Percentiles rank a stretch among this genome's conserved stretches.
These are phyloP conservation scores for Spergularia marina DNA, from an alignment of 148 eudicot species.

Conservation along the genomic window DNA sequence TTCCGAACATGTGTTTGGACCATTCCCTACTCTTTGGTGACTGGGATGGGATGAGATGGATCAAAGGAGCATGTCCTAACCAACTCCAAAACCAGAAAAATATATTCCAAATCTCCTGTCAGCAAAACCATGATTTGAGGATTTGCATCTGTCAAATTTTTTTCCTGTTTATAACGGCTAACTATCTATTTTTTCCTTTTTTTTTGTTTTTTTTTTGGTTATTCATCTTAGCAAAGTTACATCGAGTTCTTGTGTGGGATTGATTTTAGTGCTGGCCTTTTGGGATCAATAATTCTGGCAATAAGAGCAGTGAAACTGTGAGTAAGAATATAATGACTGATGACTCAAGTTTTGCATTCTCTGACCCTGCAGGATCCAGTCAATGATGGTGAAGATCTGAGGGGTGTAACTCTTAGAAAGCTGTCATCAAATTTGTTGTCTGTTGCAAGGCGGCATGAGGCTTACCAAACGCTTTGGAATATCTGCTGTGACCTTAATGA, in stretches of 20 bases:
- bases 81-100: no score
- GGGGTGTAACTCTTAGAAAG: slow-evolving; percentile 42
- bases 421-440: slow-evolving; percentile 70
- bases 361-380: slow-evolving; percentile 50
- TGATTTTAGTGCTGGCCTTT: no score
- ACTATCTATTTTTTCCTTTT: no score
- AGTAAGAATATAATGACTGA: background rate
- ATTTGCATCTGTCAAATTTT: no score
- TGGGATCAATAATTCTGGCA: background rate
- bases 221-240: no score
- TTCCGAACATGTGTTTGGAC: background rate
- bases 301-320: background rate
- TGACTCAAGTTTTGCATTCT: background rate
- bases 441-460: slow-evolving; percentile 80
- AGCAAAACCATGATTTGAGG: no score
- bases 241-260: no score
- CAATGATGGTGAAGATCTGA: slow-evolving; percentile 51
- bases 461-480: slow-evolving; percentile 80
- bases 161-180: no score
- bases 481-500: slow-evolving; percentile 84
- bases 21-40: background rate
- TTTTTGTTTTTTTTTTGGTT: no score
- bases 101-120: no score
- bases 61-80: no score
- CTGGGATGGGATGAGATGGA: background rate